Conservation (phyloP, 176 grass and related monocot species). For the Otatea glauca region DNA sequence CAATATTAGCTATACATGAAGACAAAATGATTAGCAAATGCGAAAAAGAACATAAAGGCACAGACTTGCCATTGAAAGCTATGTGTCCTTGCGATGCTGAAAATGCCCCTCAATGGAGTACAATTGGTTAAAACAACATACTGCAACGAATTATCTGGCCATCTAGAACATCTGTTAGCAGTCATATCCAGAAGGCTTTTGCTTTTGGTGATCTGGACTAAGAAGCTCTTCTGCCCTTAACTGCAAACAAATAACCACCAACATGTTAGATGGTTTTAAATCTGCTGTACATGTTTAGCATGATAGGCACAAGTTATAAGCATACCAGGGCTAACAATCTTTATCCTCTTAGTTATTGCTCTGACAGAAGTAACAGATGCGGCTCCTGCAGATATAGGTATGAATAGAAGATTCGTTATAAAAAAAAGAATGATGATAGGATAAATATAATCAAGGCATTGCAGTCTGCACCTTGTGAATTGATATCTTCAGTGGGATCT, state of each 20-base stretch:
- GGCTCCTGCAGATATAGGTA: conserved; percentile 46
- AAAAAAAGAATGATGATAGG: not conserved
- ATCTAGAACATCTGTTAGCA: conserved; percentile 47
- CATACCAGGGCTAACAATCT: conserved; percentile 87
- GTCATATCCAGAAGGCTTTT: conserved; percentile 19
- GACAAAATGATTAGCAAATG: conserved; percentile 11
- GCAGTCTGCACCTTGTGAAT: conserved; percentile 55
- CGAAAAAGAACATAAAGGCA: not conserved
- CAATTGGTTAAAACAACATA: not conserved
- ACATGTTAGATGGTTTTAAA: conserved; percentile 7
- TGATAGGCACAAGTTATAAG: not conserved
- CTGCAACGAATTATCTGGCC: conserved; percentile 19
- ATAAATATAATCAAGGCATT: conserved; percentile 1
- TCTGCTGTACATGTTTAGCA: not conserved
- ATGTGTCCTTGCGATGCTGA: not conserved
- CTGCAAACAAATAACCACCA: conserved; percentile 47
- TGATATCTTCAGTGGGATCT: conserved; percentile 45
- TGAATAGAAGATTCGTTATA: conserved; percentile 18
- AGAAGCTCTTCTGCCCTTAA: conserved; percentile 27
- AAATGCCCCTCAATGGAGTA: not conserved
- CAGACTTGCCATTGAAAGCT: conserved; percentile 11
- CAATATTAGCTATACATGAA: conserved; percentile 26
- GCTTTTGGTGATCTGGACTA: conserved; percentile 14
- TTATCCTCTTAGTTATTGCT: conserved; percentile 83
- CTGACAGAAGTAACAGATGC: conserved; percentile 76